Evolutionary conservation across 225 moss, liverwort and hornwort genomes (phyloP), one percentile per base, ranked within the genome.

Genomic region (Physcomitrium patens): DNA sequence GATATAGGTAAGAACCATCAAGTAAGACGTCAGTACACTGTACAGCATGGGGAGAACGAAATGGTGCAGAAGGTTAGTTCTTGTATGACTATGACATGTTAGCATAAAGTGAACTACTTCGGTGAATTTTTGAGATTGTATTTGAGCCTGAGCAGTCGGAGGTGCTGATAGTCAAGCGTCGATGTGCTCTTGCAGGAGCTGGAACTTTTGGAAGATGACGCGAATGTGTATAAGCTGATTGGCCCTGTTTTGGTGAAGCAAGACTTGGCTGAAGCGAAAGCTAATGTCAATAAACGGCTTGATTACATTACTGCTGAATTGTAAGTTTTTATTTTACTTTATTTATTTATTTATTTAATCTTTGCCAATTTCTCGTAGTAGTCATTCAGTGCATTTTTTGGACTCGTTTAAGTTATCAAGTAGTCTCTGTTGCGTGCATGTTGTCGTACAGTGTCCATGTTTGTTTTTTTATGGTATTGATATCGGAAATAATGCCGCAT

Each of bases 1-100:
- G 97, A 99, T 69, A 85, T 99, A 58, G 86, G 90, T 6, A 99
- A 95, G 79, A 99, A 95, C 48, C 97, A 99, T 76, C 93, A 99
- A 82, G 90, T 99, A 73, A 84, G 97, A 79, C 87, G 97, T 24
- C 97, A 99, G 62, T 99, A 99, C 71, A 95, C 91, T 59, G 90
- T 99, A 17, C 97, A 99, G 76, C 97, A 99, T 76, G 97, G 97
- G n/a, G 97, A 99, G 77, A 99, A 99, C 72, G 97, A 99, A 71
- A 99, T 99, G 97, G 97, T 99, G 75, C 87, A 92, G 66, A 99
- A 95, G 93, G 93, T 91, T 47, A 64, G 55, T 53, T 65, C 24
- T 22, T 37, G 16, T 68, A 6, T 57, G 78, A 65, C 61, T 12
- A 23, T 16, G 51, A 57, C 60, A 22, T 53, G 64, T 56, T 19